Evolutionary conservation across 2,329 filamentous ascomycete genomes (phyloP).

Genomic region (Exophiala oligosperma): DNA sequence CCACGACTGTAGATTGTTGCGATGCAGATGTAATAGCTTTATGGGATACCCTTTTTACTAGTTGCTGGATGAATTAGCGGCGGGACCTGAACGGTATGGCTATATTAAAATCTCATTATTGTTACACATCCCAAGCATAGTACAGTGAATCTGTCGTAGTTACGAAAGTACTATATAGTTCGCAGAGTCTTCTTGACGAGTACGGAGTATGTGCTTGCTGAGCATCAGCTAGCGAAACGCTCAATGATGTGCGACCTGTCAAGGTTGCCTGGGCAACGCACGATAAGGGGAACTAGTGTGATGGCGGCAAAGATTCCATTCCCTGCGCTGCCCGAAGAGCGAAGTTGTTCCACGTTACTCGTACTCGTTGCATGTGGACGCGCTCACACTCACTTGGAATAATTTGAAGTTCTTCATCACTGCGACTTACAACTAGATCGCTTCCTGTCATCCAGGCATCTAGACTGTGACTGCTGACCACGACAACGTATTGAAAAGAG

Average conservation of each 20-base stretch:
- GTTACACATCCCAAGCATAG: no score
- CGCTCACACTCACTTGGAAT: not conserved
- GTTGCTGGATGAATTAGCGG: not conserved
- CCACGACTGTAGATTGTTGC: slow-evolving; percentile 15
- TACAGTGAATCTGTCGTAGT: no score
- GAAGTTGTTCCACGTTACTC: no score
- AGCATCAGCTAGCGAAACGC: not conserved
- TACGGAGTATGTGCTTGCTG: not conserved
- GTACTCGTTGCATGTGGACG: no score
- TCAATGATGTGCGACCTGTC: not conserved
- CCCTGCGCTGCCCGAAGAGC: no score
- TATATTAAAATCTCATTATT: not conserved
- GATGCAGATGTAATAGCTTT: not conserved
- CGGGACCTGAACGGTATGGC: not conserved
- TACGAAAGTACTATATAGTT: not conserved
- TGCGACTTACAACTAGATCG: no score
- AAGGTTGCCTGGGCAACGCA: not conserved
- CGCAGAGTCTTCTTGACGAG: not conserved
- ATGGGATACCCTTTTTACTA: not conserved
- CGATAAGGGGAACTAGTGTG: not conserved
- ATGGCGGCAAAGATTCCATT: no score
- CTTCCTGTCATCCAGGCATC: not conserved
- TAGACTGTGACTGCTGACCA: no score
- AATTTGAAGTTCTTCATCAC: not conserved
- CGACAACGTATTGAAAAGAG: no score